A percentile compares a stretch with the other conserved stretches of the same genome.
Evolutionary conservation across 768 basidiomycete genomes (phyloP).

Genomic region (Dentipellis fragilis): DNA sequence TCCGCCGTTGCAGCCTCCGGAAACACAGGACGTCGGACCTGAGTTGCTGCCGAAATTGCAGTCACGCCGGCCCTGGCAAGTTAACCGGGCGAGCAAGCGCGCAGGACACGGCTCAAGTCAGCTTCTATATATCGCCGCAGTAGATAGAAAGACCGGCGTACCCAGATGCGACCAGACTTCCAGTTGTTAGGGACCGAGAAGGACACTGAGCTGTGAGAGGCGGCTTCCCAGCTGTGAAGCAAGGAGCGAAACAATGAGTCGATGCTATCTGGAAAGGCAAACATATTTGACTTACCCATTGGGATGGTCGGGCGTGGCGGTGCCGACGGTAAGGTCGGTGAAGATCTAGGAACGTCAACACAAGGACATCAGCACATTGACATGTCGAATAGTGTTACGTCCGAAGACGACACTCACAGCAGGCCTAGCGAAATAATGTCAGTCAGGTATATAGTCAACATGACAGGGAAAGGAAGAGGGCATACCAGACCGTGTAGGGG

Average conservation of each 20-base stretch:
- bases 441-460: not conserved
- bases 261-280: not conserved
- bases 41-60: slow-evolving; percentile 49
- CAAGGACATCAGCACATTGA: not conserved
- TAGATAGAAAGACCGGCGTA: slow-evolving; percentile 5
- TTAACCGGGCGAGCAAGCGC: no score
- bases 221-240: slow-evolving; percentile 25
- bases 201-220: slow-evolving; percentile 26
- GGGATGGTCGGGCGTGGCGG: slow-evolving; percentile 30
- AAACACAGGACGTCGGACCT: slow-evolving; percentile 47
- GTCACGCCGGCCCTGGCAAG: slow-evolving; percentile 18
- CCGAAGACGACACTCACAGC: not conserved
- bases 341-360: slow-evolving; percentile 33
- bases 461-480: not conserved
- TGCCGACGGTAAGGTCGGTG: slow-evolving; percentile 45
- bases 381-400: no score
- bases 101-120: no score
- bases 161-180: slow-evolving; percentile 61
- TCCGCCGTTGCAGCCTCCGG: slow-evolving; percentile 65
- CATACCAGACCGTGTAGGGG: slow-evolving; percentile 60
- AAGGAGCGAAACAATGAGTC: not conserved
- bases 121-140: not conserved
- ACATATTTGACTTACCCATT: slow-evolving; percentile 30
- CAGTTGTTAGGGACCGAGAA: slow-evolving; percentile 55
- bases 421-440: not conserved